These are phyloP conservation scores for Crassisporium funariophilum DNA, from an alignment of 768 basidiomycete species.

Conservation along the genomic window DNA sequence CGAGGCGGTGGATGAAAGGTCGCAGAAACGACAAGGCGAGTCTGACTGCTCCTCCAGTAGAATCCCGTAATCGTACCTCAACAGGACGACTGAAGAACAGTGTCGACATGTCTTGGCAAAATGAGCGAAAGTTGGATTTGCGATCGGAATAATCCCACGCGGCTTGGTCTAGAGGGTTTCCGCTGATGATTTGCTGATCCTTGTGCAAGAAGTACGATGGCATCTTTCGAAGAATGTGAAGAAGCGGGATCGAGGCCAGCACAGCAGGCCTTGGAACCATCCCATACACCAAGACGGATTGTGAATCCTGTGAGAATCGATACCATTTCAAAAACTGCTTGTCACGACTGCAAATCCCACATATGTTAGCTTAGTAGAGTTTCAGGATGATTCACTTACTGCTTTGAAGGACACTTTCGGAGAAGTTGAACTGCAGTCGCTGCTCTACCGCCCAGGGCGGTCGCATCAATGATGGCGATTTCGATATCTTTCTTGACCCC, in stretches of 20 bases:
- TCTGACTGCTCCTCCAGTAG: constrained; percentile 67
- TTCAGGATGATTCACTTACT: too few species aligned
- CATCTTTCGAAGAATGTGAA: constrained; percentile 62
- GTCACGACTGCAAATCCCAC: too few species aligned
- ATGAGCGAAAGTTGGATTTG: constrained; percentile 65
- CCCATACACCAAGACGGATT: constrained; percentile 72
- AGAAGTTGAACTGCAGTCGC: constrained; percentile 69
- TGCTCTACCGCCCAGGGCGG: constrained; percentile 54
- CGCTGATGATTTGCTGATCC: constrained; percentile 26
- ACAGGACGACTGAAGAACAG: constrained; percentile 57
- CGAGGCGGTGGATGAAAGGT: constrained; percentile 64
- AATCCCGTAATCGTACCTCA: constrained; percentile 63
- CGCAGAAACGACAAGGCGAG: constrained; percentile 68
- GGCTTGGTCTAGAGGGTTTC: constrained; percentile 35
- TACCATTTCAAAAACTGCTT: constrained; percentile 77
- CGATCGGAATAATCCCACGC: constrained; percentile 60
- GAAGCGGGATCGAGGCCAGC: constrained; percentile 68
- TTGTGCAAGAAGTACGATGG: constrained; percentile 67
- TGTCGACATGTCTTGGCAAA: constrained; percentile 70
- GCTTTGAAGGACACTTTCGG: constrained; percentile 47
- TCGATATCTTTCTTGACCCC: constrained; percentile 76
- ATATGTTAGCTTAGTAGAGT: not conserved
- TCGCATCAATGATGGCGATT: constrained; percentile 78
- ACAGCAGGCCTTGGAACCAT: constrained; percentile 68
- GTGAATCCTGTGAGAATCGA: constrained; percentile 72